phyloP scores from a whole-genome alignment of 164 flowering plant genomes.

The Macadamia integrifolia region DNA sequence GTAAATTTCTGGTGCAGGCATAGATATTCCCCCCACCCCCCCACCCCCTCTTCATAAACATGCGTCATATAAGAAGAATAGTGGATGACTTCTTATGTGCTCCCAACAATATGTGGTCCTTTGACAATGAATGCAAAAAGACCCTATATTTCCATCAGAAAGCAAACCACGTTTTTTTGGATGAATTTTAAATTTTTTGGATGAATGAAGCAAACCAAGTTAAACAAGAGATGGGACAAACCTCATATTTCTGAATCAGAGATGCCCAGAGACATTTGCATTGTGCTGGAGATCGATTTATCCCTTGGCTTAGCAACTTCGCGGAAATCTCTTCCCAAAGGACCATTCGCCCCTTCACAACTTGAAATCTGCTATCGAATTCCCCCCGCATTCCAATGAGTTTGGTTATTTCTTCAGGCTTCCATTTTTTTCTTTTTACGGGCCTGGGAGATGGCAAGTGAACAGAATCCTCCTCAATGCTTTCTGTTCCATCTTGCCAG shows the following conservation, averaged over 20 bases:
- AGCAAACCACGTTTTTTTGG: neutral
- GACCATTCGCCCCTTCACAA: conserved; percentile 79
- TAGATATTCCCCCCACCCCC: no score
- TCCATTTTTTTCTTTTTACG: conserved; percentile 76
- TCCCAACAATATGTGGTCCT: neutral
- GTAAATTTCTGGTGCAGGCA: no score
- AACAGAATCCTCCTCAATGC: conserved; percentile 24
- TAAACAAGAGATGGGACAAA: conserved; percentile 19
- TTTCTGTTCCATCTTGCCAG: conserved; percentile 23
- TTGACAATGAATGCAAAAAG: neutral
- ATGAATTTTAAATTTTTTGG: no score
- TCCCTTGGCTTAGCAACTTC: conserved; percentile 44
- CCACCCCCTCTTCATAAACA: neutral
- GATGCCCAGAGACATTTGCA: conserved; percentile 97
- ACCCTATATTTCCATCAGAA: neutral
- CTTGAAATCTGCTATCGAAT: conserved; percentile 65
- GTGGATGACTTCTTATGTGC: neutral
- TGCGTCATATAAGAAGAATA: neutral
- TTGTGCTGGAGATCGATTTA: conserved; percentile 66
- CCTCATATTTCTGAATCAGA: conserved; percentile 82
- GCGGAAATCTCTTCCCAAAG: conserved; percentile 92
- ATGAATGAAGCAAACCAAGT: neutral
- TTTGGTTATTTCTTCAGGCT: conserved; percentile 74
- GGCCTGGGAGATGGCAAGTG: conserved; percentile 37
- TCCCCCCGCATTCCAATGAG: conserved; percentile 71